Percentiles rank a stretch among this genome's conserved stretches.
Conservation (phyloP, 202 grass and related monocot genomes). For the Musa balbisiana region DNA sequence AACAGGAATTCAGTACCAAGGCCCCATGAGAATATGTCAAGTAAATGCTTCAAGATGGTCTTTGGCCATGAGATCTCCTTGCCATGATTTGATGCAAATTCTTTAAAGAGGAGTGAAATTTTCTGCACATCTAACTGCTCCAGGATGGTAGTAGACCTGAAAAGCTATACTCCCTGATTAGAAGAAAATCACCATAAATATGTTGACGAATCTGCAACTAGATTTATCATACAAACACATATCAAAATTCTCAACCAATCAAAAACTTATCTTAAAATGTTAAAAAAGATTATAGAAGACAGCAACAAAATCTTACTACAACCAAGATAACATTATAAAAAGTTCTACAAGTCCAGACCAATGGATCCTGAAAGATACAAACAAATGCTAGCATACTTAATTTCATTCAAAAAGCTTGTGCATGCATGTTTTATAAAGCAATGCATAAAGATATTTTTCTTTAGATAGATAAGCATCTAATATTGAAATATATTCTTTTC, state of each 20-base stretch:
- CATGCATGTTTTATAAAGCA: background rate
- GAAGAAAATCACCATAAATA: conserved; percentile 15
- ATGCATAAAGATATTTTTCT: background rate
- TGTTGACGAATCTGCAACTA: background rate
- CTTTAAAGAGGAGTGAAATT: conserved; percentile 39
- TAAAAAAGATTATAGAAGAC: background rate
- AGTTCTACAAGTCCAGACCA: background rate
- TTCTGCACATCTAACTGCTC: conserved; percentile 64
- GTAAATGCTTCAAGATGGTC: conserved; percentile 41
- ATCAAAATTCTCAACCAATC: background rate
- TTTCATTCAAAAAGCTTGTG: background rate
- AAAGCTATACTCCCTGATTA: conserved; percentile 12
- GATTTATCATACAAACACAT: background rate
- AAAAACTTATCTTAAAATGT: background rate
- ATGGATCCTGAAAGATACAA: background rate
- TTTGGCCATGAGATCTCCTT: conserved; percentile 47
- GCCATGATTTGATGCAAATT: conserved; percentile 35
- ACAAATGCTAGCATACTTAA: background rate
- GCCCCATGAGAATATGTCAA: conserved; percentile 50
- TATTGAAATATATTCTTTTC: no score
- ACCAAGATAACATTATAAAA: background rate
- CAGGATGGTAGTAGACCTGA: conserved; percentile 58
- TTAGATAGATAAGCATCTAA: no score
- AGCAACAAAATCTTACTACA: background rate
- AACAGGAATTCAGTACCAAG: conserved; percentile 57